Evolutionary conservation across 2,329 filamentous ascomycete species (phyloP), one percentile per base, ranked within the genome.

Genomic region (Pseudogymnoascus sp.): DNA sequence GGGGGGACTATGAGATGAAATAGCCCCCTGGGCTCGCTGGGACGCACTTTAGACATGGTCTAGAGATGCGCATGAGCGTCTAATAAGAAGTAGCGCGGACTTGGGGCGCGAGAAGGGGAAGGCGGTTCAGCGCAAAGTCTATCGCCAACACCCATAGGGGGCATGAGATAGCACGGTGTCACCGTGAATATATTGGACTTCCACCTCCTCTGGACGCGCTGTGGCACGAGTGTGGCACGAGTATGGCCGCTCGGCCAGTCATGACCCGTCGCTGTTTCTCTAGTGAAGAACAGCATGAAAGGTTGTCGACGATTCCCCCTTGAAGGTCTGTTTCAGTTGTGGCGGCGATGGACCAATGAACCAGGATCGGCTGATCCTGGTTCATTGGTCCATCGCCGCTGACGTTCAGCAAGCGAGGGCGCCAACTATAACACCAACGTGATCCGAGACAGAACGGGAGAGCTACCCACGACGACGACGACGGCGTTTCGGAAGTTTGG

Each of bases 21-120:
- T 56, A 34, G n/a, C 16, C 25, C 49, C n/a, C 28, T 7, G 5
- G n/a, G 28, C 49, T 56, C n/a, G 49, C 28, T 12, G 49, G 16
- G 49, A 12, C 9, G 49, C 23, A 56, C 49, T 34, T 56, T 56
- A 56, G 49, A 56, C 49, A 34, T 56, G 49, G 28, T 56, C 49
- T 56, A 56, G 9, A 34, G 49, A 34, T 34, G 25, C n/a, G n/a
- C 25, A 9, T 31, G 28, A 34, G 49, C 49, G 49, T 56, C 28
- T 56, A 56, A 56, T 34, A 34, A 56, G 28, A 21, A 18, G 16
- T 56, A 56, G n/a, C 28, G 34, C n/a, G 49, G 49, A 18, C 28
- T 18, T 34, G 28, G 49, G 49, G 49, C 49, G 28, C 16, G 46
- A 53, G 25, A 56, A 34, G 49, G 28, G 49, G 49, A 56, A 56